A percentile compares a stretch with the other conserved stretches of the same genome.
These are phyloP conservation scores for Purshia tridentata DNA, from an alignment of 306 rosid species.

Conservation along the genomic window DNA sequence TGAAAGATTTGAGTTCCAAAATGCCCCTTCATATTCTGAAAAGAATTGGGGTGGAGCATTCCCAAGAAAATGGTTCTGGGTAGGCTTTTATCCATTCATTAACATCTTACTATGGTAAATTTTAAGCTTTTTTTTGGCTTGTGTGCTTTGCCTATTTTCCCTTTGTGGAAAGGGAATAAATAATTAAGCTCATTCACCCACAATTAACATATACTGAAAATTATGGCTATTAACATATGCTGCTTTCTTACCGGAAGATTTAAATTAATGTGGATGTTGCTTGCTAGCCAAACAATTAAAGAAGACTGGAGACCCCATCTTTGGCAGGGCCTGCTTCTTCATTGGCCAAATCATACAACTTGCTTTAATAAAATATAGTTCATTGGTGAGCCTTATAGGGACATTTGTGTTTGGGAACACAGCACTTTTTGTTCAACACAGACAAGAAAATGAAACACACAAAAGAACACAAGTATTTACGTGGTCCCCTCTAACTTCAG, in stretches of 20 bases:
- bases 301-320: constrained; percentile 11
- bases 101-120: constrained; percentile 15
- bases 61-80: constrained; percentile 99
- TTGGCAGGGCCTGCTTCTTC: background rate
- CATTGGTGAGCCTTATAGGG: constrained; percentile 13
- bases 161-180: background rate
- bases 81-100: constrained; percentile 40
- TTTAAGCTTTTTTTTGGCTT: constrained; percentile 1
- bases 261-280: background rate
- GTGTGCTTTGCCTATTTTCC: constrained; percentile 4
- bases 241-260: constrained; percentile 12
- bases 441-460: no score
- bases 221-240: constrained; percentile 1
- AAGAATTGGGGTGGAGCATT: constrained; percentile 98
- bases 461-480: no score
- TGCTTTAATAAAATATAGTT: background rate
- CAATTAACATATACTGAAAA: background rate
- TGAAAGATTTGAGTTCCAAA: constrained; percentile 80
- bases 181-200: background rate
- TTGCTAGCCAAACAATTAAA: background rate
- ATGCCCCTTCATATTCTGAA: constrained; percentile 93
- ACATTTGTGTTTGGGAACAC: background rate
- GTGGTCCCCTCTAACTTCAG: no score
- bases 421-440: no score
- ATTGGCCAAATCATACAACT: background rate